Conservation (phyloP, 805 yeast genomes). For the Suhomyces xylopsoci region DNA sequence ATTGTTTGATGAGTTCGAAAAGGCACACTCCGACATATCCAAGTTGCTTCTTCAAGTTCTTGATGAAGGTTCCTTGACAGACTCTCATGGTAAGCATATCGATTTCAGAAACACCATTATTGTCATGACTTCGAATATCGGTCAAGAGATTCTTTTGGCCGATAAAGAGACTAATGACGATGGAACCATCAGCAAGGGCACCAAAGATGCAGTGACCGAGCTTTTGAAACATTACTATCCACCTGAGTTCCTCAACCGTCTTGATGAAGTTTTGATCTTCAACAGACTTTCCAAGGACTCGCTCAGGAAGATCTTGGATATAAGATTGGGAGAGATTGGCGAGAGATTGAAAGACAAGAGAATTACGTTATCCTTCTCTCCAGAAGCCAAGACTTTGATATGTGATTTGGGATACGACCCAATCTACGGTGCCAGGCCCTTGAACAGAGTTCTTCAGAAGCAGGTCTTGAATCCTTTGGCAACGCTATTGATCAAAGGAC, state of each 20-base stretch:
- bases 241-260: constrained; percentile 92
- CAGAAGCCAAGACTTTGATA: constrained; percentile 72
- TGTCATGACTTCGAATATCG: constrained; percentile 95
- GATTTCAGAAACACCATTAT: constrained; percentile 94
- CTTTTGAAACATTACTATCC: constrained; percentile 73
- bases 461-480: constrained; percentile 88
- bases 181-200: constrained; percentile 53
- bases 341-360: constrained; percentile 77
- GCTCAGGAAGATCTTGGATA: constrained; percentile 75
- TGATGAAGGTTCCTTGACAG: constrained; percentile 94
- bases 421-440: constrained; percentile 92
- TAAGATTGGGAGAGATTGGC: constrained; percentile 77
- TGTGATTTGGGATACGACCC: constrained; percentile 88
- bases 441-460: constrained; percentile 86
- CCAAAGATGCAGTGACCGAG: constrained; percentile 60
- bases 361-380: constrained; percentile 54
- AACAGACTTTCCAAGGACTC: constrained; percentile 81
- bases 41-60: constrained; percentile 86
- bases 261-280: constrained; percentile 91
- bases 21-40: constrained; percentile 94
- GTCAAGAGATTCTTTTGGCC: constrained; percentile 79
- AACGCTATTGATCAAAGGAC: constrained; percentile 71
- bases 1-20: constrained; percentile 92
- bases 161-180: constrained; percentile 59
- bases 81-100: constrained; percentile 89